phyloP scores from a whole-genome alignment of 108 stramenopile genomes.

The Thalassiosira profunda region DNA sequence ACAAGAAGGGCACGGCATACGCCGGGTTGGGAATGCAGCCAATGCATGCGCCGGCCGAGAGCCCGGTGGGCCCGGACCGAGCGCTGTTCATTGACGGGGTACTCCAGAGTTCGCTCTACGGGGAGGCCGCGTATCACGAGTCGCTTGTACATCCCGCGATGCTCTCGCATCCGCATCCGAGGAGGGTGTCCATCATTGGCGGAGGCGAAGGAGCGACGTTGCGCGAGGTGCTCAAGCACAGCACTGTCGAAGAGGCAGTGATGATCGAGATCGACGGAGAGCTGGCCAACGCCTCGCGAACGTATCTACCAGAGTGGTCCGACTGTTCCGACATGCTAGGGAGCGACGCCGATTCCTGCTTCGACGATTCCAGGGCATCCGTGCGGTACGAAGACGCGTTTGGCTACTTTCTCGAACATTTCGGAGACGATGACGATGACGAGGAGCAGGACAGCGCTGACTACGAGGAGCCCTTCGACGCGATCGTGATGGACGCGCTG shows the following conservation, averaged over 20 bases:
- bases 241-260: constrained; percentile 79
- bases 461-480: too few relatives aligned
- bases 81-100: constrained; percentile 76
- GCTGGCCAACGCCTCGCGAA: constrained; percentile 68
- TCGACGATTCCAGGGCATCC: constrained; percentile 72
- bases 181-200: constrained; percentile 84
- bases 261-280: constrained; percentile 90
- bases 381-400: constrained; percentile 59
- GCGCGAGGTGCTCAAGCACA: constrained; percentile 90
- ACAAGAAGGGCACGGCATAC: constrained; percentile 68
- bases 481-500: constrained; percentile 92
- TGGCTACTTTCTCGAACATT: constrained; percentile 19
- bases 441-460: too few relatives aligned
- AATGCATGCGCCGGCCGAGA: constrained; percentile 72
- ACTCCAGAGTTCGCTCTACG: constrained; percentile 37
- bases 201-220: constrained; percentile 93
- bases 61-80: constrained; percentile 63
- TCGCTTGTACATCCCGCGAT: constrained; percentile 94
- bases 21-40: constrained; percentile 69
- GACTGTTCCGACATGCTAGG: constrained; percentile 77
- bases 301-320: constrained; percentile 67
- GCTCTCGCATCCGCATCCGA: constrained; percentile 88
- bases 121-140: constrained; percentile 88
- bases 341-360: constrained; percentile 67
- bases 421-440: constrained; percentile 11